Evolutionary conservation across 352 stramenopile species (phyloP), one percentile per base, ranked within the genome.

Genomic region (Pythium utonaiense): DNA sequence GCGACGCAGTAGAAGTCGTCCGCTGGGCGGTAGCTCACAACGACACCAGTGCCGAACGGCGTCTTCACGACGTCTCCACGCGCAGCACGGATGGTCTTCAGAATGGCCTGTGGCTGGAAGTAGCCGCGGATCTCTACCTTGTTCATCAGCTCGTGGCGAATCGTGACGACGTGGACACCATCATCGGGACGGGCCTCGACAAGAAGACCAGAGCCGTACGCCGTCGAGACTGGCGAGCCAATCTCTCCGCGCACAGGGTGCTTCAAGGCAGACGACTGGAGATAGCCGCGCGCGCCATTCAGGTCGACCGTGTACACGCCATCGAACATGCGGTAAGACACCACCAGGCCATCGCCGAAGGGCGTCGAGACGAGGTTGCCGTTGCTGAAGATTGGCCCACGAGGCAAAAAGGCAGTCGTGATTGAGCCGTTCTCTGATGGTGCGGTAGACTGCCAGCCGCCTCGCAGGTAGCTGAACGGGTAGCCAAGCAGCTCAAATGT

Each of bases 11-110:
- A 95, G 57, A 86, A 83, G 22, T 69, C 70, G 58, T 93, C 80
- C 16, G 71, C 38, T 0, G 64, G 64, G 4, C 83, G 81, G 69
- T 87, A 91, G 38, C 70, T 66, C 40, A 92, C 72, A 52, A 95
- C 81, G 19, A 91, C 71, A 25, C 85, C 85, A 17, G 71, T 80
- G 41, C 83, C 85, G 57, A 80, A 95, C 14, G 85, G 83, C n/a
- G 85, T 95, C 61, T 72, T 70, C 6, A 95, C 85, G 4, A 91
- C 60, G 51, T 95, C 85, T 9, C 85, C 85, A n/a, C 83, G 76
- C 17, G 77, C 82, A 5, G 85, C 85, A 30, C 80, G 82, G 38
- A 95, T 75, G 16, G 66, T 33, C n/a, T 79, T 68, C 0, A 73
- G 66, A 31, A 95, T 80, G 40, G 66, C 72, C 12, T 57, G 19